phyloP scores from a whole-genome alignment of 495 filamentous ascomycete species.

The Podospora pseudoanserina region DNA sequence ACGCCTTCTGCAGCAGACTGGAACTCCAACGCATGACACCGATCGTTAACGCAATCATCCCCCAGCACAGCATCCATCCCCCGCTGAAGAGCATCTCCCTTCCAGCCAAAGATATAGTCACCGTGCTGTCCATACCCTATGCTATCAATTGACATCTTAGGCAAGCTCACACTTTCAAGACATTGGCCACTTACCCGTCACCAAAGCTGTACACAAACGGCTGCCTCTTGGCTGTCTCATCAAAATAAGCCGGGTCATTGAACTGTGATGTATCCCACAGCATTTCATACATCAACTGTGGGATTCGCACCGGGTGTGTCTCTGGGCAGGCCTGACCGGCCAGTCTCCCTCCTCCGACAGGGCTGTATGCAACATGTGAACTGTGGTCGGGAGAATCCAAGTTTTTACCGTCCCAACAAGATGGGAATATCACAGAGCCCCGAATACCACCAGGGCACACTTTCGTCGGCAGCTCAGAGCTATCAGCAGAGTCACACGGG shows the following conservation, averaged over 20 bases:
- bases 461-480: neutral
- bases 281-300: constrained; percentile 58
- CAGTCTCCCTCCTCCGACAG: constrained; percentile 42
- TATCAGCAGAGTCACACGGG: constrained; percentile 2
- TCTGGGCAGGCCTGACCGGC: constrained; percentile 46
- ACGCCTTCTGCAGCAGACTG: neutral
- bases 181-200: constrained; percentile 27
- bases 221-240: constrained; percentile 39
- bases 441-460: constrained; percentile 27
- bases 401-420: constrained; percentile 66
- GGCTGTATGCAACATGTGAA: constrained; percentile 55
- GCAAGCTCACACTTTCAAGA: neutral
- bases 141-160: neutral
- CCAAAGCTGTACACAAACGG: constrained; percentile 48
- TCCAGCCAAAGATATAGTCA: constrained; percentile 53
- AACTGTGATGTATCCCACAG: constrained; percentile 39
- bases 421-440: constrained; percentile 25
- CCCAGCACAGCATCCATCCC: constrained; percentile 40
- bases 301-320: constrained; percentile 54
- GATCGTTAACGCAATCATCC: constrained; percentile 5
- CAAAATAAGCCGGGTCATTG: constrained; percentile 42
- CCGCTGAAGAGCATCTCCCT: constrained; percentile 44
- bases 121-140: constrained; percentile 38
- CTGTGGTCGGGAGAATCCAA: constrained; percentile 53
- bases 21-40: neutral